Base-by-base conservation (phyloP, 2,329 filamentous ascomycete species). In the Pseudogymnoascus sp. region DNA sequence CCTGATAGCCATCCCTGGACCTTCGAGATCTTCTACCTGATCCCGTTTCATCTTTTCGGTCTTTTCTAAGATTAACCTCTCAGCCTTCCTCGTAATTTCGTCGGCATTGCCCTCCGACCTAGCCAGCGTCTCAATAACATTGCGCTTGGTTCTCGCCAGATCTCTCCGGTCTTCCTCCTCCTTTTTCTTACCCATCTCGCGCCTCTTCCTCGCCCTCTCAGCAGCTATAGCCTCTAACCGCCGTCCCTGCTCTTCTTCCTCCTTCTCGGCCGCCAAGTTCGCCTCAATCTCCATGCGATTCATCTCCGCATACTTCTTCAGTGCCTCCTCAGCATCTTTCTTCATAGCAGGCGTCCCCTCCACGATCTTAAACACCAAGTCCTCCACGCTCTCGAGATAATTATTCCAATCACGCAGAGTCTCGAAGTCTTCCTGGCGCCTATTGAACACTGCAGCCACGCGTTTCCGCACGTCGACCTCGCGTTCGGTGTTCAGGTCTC, bases 381-480 rank as follows among this genome's bases (percentile, higher is more conserved):
- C 86, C 78, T 99, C 94, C 39, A 96, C 91, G 71, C 90, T 87
- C 75, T 97, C 91, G 10, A 99, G 85, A 77, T 97, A 97, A 74
- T 97, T 88, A 76, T 99, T 97, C 79, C 88, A 99, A 71, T 87
- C 89, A 44, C 84, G 79, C 64, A 96, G 81, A 1, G 84, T 86
- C 74, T 95, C 89, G 70, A 99, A 99, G 74, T 99, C 94, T 65
- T 94, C 90, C 76, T 96, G 88, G 15, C 85, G 81, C 70, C 91
- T 88, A 77, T 97, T 97, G 75, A 97, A 93, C 8, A 93, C 89
- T 63, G 77, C 78, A 2, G 87, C 87, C 2, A 97, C 91, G 62
- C 90, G 82, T 63, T 87, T 84, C 61, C 94, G 83, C 64, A 97
- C 91, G 75, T 99, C 94, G 15, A 97, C 91, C 77, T 99, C 94